Conservation (phyloP, 371 early-diverging fungal species). For the Chytridiales sp. region DNA sequence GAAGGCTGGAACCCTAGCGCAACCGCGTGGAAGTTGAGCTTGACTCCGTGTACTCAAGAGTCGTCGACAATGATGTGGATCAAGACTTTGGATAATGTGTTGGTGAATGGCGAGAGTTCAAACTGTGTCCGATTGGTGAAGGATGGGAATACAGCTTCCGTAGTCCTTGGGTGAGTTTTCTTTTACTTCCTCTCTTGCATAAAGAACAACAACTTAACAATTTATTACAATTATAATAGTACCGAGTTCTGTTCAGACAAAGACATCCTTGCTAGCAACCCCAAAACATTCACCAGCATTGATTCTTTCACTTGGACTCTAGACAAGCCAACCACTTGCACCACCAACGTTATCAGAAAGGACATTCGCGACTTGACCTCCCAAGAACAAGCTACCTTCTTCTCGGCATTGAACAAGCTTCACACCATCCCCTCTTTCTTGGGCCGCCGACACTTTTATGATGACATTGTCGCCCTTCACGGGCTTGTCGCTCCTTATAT, state of each 20-base stretch:
- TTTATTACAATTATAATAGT: too few relatives aligned
- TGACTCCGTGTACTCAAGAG: too few relatives aligned
- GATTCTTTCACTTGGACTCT: slow-evolving; percentile 1
- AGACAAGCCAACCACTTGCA: slow-evolving; percentile 8
- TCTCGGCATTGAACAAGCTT: slow-evolving; percentile 36
- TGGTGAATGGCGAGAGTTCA: not conserved
- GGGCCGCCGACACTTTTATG: slow-evolving; percentile 27
- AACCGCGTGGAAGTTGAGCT: too few relatives aligned
- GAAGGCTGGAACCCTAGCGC: too few relatives aligned
- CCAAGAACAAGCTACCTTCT: not conserved
- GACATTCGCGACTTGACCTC: slow-evolving; percentile 8
- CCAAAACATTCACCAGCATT: not conserved
- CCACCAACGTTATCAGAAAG: not conserved
- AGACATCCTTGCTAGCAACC: not conserved
- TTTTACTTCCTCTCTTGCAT: too few relatives aligned
- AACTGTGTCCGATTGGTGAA: slow-evolving; percentile 7
- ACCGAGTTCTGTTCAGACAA: not conserved
- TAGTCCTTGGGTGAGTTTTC: too few relatives aligned
- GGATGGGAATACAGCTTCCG: too few relatives aligned
- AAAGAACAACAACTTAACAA: too few relatives aligned
- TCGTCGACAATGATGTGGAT: too few relatives aligned
- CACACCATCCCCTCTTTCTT: slow-evolving; percentile 29
- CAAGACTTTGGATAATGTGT: not conserved
- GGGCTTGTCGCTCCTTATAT: not conserved
- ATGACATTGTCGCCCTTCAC: slow-evolving; percentile 9